Percentiles rank a stretch among this genome's conserved stretches.
Evolutionary conservation across 1,284 basidiomycete species (phyloP).

Genomic region (Ustilago crameri): DNA sequence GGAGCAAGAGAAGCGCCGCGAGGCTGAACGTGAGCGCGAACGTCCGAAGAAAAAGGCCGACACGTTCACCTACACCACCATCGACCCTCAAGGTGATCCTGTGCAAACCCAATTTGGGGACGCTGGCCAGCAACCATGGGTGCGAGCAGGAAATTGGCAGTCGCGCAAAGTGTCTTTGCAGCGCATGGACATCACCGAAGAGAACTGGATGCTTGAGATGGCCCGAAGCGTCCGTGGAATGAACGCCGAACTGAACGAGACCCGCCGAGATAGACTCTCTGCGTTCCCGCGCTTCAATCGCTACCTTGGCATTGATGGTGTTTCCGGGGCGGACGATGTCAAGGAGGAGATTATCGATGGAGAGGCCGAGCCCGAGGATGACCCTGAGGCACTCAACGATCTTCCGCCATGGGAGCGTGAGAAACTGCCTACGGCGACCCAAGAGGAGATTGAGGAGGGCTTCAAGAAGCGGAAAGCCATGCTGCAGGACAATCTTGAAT

Average conservation of each 20-base stretch:
- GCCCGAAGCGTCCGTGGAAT: slow-evolving; percentile 62
- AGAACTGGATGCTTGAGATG: slow-evolving; percentile 67
- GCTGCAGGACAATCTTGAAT: slow-evolving; percentile 17
- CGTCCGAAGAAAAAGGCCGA: slow-evolving; percentile 54
- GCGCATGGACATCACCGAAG: slow-evolving; percentile 60
- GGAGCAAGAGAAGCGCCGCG: slow-evolving; percentile 54
- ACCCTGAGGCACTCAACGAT: slow-evolving; percentile 48
- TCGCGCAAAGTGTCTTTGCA: slow-evolving; percentile 49
- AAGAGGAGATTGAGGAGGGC: slow-evolving; percentile 25
- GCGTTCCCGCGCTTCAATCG: slow-evolving; percentile 52
- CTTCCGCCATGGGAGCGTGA: slow-evolving; percentile 61
- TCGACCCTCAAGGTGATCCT: slow-evolving; percentile 61
- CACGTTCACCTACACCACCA: slow-evolving; percentile 53
- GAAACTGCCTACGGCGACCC: slow-evolving; percentile 17
- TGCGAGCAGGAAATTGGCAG: slow-evolving; percentile 56
- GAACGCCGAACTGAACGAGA: slow-evolving; percentile 62
- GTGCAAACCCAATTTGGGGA: slow-evolving; percentile 64
- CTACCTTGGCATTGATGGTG: slow-evolving; percentile 29
- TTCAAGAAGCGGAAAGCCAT: slow-evolving; percentile 27
- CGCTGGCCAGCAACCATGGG: slow-evolving; percentile 60
- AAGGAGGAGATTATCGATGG: slow-evolving; percentile 29
- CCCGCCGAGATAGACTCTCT: slow-evolving; percentile 52
- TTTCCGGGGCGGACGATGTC: slow-evolving; percentile 15
- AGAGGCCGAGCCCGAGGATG: slow-evolving; percentile 46
- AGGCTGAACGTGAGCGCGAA: slow-evolving; percentile 55